These are phyloP conservation scores for Debaryomyces robertsiae DNA, from an alignment of 1,139 yeast species.

Conservation along the genomic window DNA sequence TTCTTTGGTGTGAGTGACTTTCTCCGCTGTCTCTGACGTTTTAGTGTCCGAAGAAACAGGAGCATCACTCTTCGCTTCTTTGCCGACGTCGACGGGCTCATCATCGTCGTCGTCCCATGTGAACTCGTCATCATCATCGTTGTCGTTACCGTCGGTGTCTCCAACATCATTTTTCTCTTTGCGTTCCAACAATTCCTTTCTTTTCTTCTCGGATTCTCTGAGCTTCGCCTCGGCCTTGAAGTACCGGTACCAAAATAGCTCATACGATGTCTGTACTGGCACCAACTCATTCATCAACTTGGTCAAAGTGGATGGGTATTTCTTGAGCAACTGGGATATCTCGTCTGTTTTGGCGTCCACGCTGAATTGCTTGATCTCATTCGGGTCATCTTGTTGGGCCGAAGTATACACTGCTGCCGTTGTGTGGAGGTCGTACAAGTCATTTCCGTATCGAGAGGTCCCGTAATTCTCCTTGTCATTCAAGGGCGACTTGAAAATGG, in stretches of 20 bases:
- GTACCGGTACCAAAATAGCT: slow-evolving; percentile 76
- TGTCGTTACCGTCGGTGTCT: slow-evolving; percentile 48
- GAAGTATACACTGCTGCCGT: slow-evolving; percentile 23
- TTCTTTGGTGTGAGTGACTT: slow-evolving; percentile 19
- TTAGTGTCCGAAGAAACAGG: background rate
- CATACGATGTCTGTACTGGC: slow-evolving; percentile 61
- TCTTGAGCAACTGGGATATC: slow-evolving; percentile 50
- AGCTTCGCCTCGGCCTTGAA: slow-evolving; percentile 58
- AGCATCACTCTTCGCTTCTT: slow-evolving; percentile 12
- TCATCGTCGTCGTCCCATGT: slow-evolving; percentile 68
- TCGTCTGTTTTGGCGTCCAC: slow-evolving; percentile 55
- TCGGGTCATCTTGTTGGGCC: slow-evolving; percentile 20
- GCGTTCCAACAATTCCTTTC: slow-evolving; percentile 59
- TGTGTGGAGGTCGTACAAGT: slow-evolving; percentile 45
- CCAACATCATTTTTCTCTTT: slow-evolving; percentile 34
- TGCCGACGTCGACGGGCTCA: slow-evolving; percentile 28
- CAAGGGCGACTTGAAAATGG: slow-evolving; percentile 25
- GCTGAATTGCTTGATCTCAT: slow-evolving; percentile 33
- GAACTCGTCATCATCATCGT: slow-evolving; percentile 52
- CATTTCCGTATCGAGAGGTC: slow-evolving; percentile 43
- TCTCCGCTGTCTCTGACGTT: background rate
- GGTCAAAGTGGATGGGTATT: slow-evolving; percentile 54
- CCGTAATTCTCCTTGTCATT: slow-evolving; percentile 38
- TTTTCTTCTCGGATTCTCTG: slow-evolving; percentile 62
- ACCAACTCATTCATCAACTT: slow-evolving; percentile 66